Evolutionary conservation across 495 filamentous ascomycete genomes (phyloP).

Genomic region (Podospora australis): DNA sequence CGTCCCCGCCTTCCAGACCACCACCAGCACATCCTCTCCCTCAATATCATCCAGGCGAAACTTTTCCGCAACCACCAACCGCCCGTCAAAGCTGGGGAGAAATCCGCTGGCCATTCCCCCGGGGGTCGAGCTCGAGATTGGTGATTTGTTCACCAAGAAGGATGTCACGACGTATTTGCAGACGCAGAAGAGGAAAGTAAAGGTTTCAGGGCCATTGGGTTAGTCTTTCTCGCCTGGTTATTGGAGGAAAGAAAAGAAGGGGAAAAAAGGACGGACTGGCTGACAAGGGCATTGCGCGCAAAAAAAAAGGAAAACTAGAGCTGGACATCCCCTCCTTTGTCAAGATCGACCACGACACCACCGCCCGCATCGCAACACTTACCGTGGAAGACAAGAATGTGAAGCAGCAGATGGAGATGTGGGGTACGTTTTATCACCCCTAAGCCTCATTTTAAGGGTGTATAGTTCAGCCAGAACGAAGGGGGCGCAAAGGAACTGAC

Average conservation of each 20-base stretch:
- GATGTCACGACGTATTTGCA: constrained; percentile 44
- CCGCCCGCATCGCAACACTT: constrained; percentile 54
- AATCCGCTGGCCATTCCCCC: constrained; percentile 77
- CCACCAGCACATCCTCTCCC: background rate
- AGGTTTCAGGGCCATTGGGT: constrained; percentile 73
- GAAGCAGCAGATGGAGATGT: constrained; percentile 87
- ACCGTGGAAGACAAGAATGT: constrained; percentile 55
- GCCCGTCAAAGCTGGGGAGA: constrained; percentile 74
- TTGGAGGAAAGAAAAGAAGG: background rate
- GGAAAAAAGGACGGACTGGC: background rate
- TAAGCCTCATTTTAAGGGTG: background rate
- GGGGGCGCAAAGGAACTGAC: constrained; percentile 14
- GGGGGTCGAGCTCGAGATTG: constrained; percentile 66
- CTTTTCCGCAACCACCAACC: constrained; percentile 64
- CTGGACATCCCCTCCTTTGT: constrained; percentile 67
- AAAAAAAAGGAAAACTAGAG: constrained; percentile 55
- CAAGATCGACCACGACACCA: constrained; percentile 57
- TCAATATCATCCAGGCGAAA: constrained; percentile 39
- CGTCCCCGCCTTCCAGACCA: constrained; percentile 60
- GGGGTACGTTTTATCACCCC: constrained; percentile 60
- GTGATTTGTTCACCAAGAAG: constrained; percentile 50
- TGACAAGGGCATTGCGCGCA: background rate
- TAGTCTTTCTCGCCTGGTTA: constrained; percentile 15
- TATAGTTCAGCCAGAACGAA: background rate
- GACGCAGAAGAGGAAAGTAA: constrained; percentile 54